These are phyloP conservation scores for Cucurbita argyrosperma DNA, from an alignment of 306 rosid species.

Conservation along the genomic window DNA sequence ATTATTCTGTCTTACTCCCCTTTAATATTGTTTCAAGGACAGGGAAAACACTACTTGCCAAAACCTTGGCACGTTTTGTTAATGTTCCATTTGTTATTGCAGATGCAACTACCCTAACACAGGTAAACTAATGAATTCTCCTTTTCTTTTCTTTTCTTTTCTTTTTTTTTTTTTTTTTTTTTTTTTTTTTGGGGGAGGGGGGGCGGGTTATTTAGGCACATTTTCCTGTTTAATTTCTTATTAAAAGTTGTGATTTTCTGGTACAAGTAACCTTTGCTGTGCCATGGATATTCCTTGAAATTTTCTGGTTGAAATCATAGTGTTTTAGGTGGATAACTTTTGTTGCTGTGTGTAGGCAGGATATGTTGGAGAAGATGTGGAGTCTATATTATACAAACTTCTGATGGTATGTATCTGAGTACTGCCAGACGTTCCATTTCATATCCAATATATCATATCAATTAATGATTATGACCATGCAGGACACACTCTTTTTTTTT, in stretches of 20 bases:
- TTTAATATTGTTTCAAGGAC: constrained; percentile 79
- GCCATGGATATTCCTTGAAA: background rate
- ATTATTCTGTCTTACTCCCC: constrained; percentile 41
- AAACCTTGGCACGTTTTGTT: constrained; percentile 94
- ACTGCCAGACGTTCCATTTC: background rate
- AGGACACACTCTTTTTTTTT: background rate
- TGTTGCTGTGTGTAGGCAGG: constrained; percentile 63
- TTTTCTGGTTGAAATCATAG: background rate
- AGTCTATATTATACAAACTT: constrained; percentile 84
- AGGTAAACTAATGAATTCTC: constrained; percentile 27
- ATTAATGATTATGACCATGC: background rate
- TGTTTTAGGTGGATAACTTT: background rate
- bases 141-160: too few relatives aligned
- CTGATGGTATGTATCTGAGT: constrained; percentile 39
- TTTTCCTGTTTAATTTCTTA: too few relatives aligned
- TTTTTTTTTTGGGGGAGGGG: background rate
- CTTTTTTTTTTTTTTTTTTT: too few relatives aligned
- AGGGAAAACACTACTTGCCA: constrained; percentile 99
- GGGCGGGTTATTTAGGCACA: background rate
- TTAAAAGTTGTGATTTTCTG: background rate
- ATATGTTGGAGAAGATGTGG: constrained; percentile 98
- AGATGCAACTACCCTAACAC: constrained; percentile 94
- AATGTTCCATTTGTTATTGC: constrained; percentile 97
- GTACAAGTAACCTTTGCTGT: background rate
- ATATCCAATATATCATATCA: background rate